Conservation (phyloP, 805 yeast species). For the Spathaspora sp. region DNA sequence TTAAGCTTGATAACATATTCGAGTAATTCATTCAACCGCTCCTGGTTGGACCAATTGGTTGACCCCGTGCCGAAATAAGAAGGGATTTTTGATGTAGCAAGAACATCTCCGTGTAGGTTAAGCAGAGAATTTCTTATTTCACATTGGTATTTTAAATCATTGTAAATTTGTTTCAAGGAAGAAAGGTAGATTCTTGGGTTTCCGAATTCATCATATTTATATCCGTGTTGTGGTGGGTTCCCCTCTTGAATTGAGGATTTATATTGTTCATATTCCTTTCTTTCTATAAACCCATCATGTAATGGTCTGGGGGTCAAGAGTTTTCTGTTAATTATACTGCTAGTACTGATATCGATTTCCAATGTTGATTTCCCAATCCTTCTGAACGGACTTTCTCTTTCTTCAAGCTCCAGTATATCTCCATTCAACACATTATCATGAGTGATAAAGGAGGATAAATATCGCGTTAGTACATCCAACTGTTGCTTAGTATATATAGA, state of each 20-base stretch:
- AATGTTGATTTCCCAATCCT: conserved; percentile 61
- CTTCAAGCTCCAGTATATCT: background rate
- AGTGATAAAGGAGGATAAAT: conserved; percentile 13
- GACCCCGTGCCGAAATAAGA: conserved; percentile 18
- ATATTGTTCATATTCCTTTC: conserved; percentile 11
- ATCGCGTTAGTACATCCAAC: conserved; percentile 4
- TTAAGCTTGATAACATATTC: conserved; percentile 24
- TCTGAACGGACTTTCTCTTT: conserved; percentile 22
- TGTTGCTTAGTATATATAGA: conserved; percentile 12
- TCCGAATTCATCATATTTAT: conserved; percentile 7
- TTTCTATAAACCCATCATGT: conserved; percentile 49
- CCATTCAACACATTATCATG: conserved; percentile 27
- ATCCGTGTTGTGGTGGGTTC: conserved; percentile 6
- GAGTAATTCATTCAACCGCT: conserved; percentile 25
- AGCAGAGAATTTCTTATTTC: conserved; percentile 10
- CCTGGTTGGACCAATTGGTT: conserved; percentile 28
- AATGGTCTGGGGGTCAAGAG: conserved; percentile 41
- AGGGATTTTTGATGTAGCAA: conserved; percentile 7
- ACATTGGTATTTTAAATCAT: conserved; percentile 55
- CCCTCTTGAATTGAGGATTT: background rate
- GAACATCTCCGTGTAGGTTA: conserved; percentile 2
- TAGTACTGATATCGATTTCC: conserved; percentile 69
- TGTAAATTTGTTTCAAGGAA: conserved; percentile 52
- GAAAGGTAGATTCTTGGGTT: conserved; percentile 32
- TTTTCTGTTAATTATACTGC: conserved; percentile 55